These are phyloP conservation scores for Aspergillus sp. DNA, from an alignment of 2,329 filamentous ascomycete genomes.

Conservation along the genomic window DNA sequence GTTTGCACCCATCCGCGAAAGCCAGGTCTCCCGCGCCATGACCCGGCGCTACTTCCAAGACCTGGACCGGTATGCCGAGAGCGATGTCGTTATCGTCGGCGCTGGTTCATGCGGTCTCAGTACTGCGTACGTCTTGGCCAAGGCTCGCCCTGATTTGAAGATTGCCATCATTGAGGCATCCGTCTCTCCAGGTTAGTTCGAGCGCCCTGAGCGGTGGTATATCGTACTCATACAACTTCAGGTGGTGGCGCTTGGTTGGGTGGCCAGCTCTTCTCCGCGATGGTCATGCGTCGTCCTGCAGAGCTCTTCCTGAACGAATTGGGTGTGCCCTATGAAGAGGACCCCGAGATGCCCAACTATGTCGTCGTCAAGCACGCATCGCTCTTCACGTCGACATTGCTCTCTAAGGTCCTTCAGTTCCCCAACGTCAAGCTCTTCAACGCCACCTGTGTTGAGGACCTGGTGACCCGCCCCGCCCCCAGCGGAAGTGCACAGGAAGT, in stretches of 20 bases:
- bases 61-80: constrained; percentile 85
- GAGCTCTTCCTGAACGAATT: constrained; percentile 80
- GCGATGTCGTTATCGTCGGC: constrained; percentile 89
- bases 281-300: constrained; percentile 92
- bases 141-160: constrained; percentile 81
- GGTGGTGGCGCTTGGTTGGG: constrained; percentile 91
- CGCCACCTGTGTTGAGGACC: constrained; percentile 85
- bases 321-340: constrained; percentile 82
- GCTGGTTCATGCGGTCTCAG: constrained; percentile 86
- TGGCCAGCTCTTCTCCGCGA: constrained; percentile 90
- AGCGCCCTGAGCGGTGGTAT: no score
- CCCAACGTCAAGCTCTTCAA: constrained; percentile 97
- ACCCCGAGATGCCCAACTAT: constrained; percentile 80
- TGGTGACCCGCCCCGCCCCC: constrained; percentile 72
- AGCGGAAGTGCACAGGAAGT: constrained; percentile 53
- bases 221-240: constrained; percentile 22
- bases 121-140: constrained; percentile 80
- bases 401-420: constrained; percentile 79
- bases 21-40: constrained; percentile 90
- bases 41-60: constrained; percentile 89
- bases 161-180: constrained; percentile 89
- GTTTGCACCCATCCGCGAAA: constrained; percentile 86
- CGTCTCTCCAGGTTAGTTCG: constrained; percentile 66
- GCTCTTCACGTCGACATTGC: constrained; percentile 83
- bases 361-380: constrained; percentile 94